Base-by-base conservation (phyloP, 768 basidiomycete species). In the Exsudoporus frostii region DNA sequence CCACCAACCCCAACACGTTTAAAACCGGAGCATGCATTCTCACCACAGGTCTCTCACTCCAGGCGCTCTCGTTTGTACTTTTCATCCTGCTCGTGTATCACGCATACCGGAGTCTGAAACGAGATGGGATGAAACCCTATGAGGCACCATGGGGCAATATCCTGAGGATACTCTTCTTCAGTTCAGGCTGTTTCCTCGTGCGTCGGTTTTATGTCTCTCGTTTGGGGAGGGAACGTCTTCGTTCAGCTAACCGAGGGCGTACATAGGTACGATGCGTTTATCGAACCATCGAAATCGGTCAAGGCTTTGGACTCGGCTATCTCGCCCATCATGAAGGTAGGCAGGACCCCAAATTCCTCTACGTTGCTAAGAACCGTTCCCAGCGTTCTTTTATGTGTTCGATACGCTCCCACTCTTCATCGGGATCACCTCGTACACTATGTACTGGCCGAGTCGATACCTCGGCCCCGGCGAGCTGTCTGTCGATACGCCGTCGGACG, bases 391-490 rank as follows among this genome's bases (percentile, higher is more conserved):
- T 37, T 69, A 69, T 22, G 48, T 60, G 4, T 61, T 71, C 29
- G 67, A 72, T 42, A 50, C 65, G 1, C 49, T 72, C 7, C 65
- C 71, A 1, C 38, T 72, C 1, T 39, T 72, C 1, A 41, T 67
- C 14, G 67, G 65, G 4, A 65, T 65, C 25, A 45, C 27, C 30
- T 19, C 60, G 4, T 68, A 69, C 14, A 52, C 61, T 6, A 4
- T 62, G 1, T 65, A 46, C 33, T 72, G 69, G 70, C 71, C 70
- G 5, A 59, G 56, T 17, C 54, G 20, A 20, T 71, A 72, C 45
- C 51, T 69, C 11, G 13, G n/a, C n/a, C n/a, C n/a, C n/a, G n/a
- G n/a, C n/a, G n/a, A 20, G 0, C 34, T 44, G 22, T 33, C 34
- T 11, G 2, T 24, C 1, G 14, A 33, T 10, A 43, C 37, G 0